Conservation (phyloP, 148 eudicot genomes). For the Rhododendron ovatum region DNA sequence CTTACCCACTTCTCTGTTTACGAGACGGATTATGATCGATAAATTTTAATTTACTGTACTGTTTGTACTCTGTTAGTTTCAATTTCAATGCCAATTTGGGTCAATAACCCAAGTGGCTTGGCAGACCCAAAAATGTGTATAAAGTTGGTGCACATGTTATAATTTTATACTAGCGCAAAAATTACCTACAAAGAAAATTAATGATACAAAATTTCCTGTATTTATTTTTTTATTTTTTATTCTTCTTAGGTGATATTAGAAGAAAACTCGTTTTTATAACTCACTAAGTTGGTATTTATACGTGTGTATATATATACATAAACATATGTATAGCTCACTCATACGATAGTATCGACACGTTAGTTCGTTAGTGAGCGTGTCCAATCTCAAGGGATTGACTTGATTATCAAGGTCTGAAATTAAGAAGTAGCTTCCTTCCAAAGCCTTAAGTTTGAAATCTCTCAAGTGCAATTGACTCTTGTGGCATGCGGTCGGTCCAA, state of each 20-base stretch:
- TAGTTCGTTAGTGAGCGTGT: too few species aligned
- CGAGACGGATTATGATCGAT: background rate
- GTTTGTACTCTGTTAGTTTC: background rate
- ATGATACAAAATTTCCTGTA: background rate
- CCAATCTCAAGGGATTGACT: too few species aligned
- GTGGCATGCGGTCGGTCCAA: too few species aligned
- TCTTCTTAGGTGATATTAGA: background rate
- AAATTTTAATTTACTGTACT: background rate
- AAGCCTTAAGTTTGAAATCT: too few species aligned
- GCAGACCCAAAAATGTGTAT: background rate
- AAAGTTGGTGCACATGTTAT: background rate
- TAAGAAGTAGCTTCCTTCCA: too few species aligned
- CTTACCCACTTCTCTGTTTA: constrained; percentile 1
- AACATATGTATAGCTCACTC: too few species aligned
- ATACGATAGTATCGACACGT: too few species aligned
- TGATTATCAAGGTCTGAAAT: too few species aligned
- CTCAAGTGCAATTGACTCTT: too few species aligned
- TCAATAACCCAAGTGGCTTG: background rate
- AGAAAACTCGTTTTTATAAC: background rate
- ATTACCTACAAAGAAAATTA: background rate
- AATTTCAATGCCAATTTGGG: background rate
- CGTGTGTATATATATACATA: too few species aligned
- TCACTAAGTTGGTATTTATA: background rate
- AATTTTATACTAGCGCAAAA: too few species aligned
- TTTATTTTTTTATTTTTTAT: background rate